Percentiles rank a stretch among this genome's conserved stretches.
These are phyloP conservation scores for Hygrophorus russula DNA, from an alignment of 768 basidiomycete species.

Conservation along the genomic window DNA sequence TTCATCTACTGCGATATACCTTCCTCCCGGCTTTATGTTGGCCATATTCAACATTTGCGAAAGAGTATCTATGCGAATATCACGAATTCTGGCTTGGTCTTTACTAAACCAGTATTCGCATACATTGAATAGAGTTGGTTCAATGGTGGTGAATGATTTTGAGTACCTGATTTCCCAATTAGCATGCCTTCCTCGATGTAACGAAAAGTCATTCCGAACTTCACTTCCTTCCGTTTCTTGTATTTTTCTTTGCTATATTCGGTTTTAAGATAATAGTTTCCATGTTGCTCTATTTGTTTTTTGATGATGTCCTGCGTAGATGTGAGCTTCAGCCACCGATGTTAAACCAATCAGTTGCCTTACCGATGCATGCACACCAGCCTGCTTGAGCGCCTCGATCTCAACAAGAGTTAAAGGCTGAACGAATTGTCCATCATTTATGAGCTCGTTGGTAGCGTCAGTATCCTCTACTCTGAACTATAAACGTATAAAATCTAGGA, in stretches of 20 bases:
- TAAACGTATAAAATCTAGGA: slow-evolving; percentile 2
- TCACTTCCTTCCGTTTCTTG: slow-evolving; percentile 91
- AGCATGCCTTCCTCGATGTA: not conserved
- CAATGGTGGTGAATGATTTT: slow-evolving; percentile 77
- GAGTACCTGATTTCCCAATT: slow-evolving; percentile 50
- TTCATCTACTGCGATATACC: slow-evolving; percentile 85
- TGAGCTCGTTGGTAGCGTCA: slow-evolving; percentile 92
- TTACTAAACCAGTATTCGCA: slow-evolving; percentile 84
- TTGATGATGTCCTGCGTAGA: slow-evolving; percentile 82
- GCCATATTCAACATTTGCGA: slow-evolving; percentile 81
- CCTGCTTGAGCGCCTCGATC: slow-evolving; percentile 72
- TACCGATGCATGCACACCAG: slow-evolving; percentile 73
- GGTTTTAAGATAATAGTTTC: slow-evolving; percentile 87
- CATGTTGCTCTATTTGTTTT: slow-evolving; percentile 86
- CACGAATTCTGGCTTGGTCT: slow-evolving; percentile 70
- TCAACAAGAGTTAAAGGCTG: slow-evolving; percentile 78
- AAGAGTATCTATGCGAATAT: slow-evolving; percentile 79
- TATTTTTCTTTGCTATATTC: slow-evolving; percentile 99
- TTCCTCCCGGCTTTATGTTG: slow-evolving; percentile 78
- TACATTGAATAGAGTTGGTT: slow-evolving; percentile 81
- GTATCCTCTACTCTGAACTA: slow-evolving; percentile 66
- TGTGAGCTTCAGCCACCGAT: not conserved
- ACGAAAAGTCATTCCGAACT: slow-evolving; percentile 36
- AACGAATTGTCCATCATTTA: slow-evolving; percentile 76
- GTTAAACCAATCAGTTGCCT: slow-evolving; percentile 8